Percentiles rank a stretch among this genome's conserved stretches.
phyloP scores from a whole-genome alignment of 176 grass and related monocot species.

The Oryza rufipogon region DNA sequence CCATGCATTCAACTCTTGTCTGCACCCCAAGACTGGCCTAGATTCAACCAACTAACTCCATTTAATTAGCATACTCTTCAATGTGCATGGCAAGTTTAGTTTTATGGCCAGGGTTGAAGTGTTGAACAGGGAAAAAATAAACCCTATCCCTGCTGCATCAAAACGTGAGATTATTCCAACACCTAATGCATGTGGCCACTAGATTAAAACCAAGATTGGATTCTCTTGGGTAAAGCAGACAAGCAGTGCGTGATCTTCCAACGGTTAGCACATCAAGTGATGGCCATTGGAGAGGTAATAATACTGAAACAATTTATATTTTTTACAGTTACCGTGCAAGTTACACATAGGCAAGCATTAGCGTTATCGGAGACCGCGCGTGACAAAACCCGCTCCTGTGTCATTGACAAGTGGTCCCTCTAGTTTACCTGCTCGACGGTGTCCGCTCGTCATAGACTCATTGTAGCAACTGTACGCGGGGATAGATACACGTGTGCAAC shows the following conservation, averaged over 20 bases:
- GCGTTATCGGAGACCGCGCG: neutral
- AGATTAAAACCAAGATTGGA: conserved; percentile 47
- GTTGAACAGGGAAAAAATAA: neutral
- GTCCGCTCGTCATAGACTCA: neutral
- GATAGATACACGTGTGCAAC: neutral
- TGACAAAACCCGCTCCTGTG: accelerated
- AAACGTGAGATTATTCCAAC: conserved; percentile 36
- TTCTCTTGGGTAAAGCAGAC: conserved; percentile 44
- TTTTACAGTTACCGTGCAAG: neutral
- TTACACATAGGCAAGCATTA: neutral
- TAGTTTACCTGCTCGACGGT: too few species aligned
- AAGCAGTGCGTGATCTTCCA: conserved; percentile 41
- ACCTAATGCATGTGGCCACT: conserved; percentile 33
- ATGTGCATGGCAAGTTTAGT: conserved; percentile 12
- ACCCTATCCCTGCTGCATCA: conserved; percentile 24
- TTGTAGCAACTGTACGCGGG: neutral
- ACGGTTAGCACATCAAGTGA: conserved; percentile 21
- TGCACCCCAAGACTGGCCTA: conserved; percentile 29
- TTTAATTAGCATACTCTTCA: neutral
- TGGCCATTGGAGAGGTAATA: neutral
- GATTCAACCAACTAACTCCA: conserved; percentile 24
- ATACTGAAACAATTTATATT: neutral
- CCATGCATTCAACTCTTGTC: conserved; percentile 15
- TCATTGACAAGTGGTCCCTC: neutral
- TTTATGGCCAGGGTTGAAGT: neutral